Percentiles rank a stretch among this genome's conserved stretches.
Evolutionary conservation across 768 basidiomycete genomes (phyloP).

Genomic region (Macrocybe gigantea): DNA sequence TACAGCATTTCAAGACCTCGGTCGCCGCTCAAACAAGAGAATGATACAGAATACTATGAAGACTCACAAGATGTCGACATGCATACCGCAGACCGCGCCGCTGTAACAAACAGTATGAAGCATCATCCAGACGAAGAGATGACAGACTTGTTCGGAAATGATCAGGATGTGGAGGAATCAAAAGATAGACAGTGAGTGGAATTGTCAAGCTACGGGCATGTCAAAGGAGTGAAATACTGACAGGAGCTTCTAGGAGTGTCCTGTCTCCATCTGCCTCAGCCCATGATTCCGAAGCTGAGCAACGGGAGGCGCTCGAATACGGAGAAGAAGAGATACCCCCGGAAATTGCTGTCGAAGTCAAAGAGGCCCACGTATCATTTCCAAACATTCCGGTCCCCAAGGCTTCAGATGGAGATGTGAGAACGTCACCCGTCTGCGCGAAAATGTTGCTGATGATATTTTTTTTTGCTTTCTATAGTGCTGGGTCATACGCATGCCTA

Average conservation of each 20-base stretch:
- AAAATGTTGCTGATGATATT: slow-evolving; percentile 4
- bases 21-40: slow-evolving; percentile 5
- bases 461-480: slow-evolving; percentile 38
- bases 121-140: slow-evolving; percentile 31
- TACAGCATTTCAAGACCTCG: slow-evolving; percentile 11
- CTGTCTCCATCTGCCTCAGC: slow-evolving; percentile 45
- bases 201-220: not conserved
- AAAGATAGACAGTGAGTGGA: slow-evolving; percentile 44
- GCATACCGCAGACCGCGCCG: slow-evolving; percentile 16
- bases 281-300: slow-evolving; percentile 59
- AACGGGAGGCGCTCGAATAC: slow-evolving; percentile 73
- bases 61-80: slow-evolving; percentile 33
- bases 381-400: slow-evolving; percentile 84
- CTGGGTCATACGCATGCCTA: slow-evolving; percentile 93
- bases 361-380: slow-evolving; percentile 70
- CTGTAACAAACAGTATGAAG: slow-evolving; percentile 28
- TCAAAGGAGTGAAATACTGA: not conserved
- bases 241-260: slow-evolving; percentile 17
- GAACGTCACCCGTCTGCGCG: slow-evolving; percentile 13
- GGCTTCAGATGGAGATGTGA: slow-evolving; percentile 77
- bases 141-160: slow-evolving; percentile 79
- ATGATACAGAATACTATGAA: slow-evolving; percentile 20
- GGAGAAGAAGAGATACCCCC: slow-evolving; percentile 68
- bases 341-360: slow-evolving; percentile 46
- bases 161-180: slow-evolving; percentile 44